phyloP scores from a whole-genome alignment of 768 basidiomycete species.

The Tulasnella sp. region DNA sequence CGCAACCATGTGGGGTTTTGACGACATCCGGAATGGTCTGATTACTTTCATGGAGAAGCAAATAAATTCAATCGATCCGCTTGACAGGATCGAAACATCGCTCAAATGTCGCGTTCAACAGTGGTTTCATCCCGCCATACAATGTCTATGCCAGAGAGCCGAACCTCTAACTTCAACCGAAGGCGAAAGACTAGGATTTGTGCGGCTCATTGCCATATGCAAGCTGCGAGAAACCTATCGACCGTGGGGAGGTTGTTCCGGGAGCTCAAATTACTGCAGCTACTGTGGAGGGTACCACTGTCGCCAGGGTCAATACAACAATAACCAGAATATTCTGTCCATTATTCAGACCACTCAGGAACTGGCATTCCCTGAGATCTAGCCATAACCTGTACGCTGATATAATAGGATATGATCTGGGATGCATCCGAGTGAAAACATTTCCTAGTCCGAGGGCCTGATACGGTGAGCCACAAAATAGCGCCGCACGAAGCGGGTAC shows the following conservation, averaged over 20 bases:
- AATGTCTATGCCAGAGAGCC: not conserved
- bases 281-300: not conserved
- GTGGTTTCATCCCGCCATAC: slow-evolving; percentile 6
- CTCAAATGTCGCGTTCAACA: not conserved
- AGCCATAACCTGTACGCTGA: not conserved
- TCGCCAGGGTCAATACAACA: not conserved
- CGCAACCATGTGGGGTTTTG: slow-evolving; percentile 14
- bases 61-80: not conserved
- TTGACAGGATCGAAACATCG: slow-evolving; percentile 8
- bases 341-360: not conserved
- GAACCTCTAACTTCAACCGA: not conserved
- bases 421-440: too few relatives aligned
- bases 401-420: too few relatives aligned
- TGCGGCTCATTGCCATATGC: not conserved
- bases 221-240: not conserved
- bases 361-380: not conserved
- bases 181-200: not conserved
- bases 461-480: too few relatives aligned
- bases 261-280: not conserved
- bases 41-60: not conserved
- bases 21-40: not conserved
- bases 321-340: not conserved
- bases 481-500: too few relatives aligned
- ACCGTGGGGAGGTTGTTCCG: not conserved
- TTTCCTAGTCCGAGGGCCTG: too few relatives aligned